These are phyloP conservation scores for Nannochloropsis oceanica DNA, from an alignment of 108 stramenopile genomes.

Conservation along the genomic window DNA sequence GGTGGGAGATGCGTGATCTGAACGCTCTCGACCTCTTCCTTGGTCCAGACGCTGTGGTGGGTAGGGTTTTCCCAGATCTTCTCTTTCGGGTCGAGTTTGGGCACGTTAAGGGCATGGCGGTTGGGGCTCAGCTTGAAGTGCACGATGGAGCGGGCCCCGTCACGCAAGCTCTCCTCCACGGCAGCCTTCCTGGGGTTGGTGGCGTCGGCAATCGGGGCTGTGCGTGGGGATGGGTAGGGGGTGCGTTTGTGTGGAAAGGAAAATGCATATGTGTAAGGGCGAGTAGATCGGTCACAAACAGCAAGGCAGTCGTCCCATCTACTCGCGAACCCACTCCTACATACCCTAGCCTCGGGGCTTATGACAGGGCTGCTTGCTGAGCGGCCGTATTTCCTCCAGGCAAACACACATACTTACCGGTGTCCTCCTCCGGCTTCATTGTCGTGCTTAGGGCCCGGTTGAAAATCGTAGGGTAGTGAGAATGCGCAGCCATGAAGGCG, in stretches of 20 bases:
- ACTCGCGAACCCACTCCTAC: no score
- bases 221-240: background rate
- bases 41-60: conserved; percentile 11
- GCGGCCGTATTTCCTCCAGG: no score
- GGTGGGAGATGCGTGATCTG: background rate
- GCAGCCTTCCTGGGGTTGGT: background rate
- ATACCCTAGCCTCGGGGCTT: no score
- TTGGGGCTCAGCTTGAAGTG: conserved; percentile 19
- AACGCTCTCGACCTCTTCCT: conserved; percentile 16
- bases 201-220: no score
- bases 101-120: conserved; percentile 12
- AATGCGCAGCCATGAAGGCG: background rate
- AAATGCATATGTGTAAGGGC: background rate
- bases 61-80: conserved; percentile 8
- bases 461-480: background rate
- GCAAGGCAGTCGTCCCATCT: no score
- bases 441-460: background rate
- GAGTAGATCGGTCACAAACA: no score
- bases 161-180: background rate
- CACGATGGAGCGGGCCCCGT: background rate
- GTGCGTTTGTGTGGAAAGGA: background rate
- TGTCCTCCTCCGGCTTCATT: background rate
- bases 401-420: background rate
- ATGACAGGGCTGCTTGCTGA: no score
- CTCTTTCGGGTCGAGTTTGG: background rate